Evolutionary conservation across 1,284 basidiomycete genomes (phyloP).

Genomic region (Melanopsichium pennsylvanicum): DNA sequence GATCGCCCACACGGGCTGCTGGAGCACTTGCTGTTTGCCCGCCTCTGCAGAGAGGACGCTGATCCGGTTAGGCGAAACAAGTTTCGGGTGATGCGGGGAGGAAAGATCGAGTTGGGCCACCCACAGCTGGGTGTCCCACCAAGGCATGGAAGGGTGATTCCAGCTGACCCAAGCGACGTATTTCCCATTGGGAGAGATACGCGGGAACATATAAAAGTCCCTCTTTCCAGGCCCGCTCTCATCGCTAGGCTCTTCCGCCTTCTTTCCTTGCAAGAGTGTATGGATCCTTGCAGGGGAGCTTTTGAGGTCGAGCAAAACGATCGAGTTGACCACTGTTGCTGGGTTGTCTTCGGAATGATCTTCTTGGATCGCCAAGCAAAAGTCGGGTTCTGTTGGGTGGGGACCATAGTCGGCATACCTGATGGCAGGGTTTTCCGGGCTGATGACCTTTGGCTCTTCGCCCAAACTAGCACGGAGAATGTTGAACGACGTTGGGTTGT

Average conservation of each 20-base stretch:
- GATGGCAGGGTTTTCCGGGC: slow-evolving; percentile 74
- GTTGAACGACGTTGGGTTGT: slow-evolving; percentile 37
- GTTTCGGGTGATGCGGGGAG: slow-evolving; percentile 6
- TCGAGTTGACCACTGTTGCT: slow-evolving; percentile 71
- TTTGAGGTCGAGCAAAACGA: slow-evolving; percentile 71
- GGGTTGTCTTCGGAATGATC: slow-evolving; percentile 75
- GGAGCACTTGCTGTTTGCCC: slow-evolving; percentile 48
- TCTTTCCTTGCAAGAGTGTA: slow-evolving; percentile 44
- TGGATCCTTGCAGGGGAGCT: slow-evolving; percentile 16
- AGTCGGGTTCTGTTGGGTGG: slow-evolving; percentile 66
- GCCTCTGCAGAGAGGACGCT: slow-evolving; percentile 11
- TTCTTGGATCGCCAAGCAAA: slow-evolving; percentile 72
- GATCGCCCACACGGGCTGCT: slow-evolving; percentile 70
- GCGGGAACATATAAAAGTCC: slow-evolving; percentile 74
- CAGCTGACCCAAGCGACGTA: slow-evolving; percentile 77
- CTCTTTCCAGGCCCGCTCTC: slow-evolving; percentile 67
- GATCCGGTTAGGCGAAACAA: slow-evolving; percentile 18
- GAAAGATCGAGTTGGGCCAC: slow-evolving; percentile 68
- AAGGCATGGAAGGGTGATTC: slow-evolving; percentile 80
- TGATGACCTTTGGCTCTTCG: slow-evolving; percentile 70
- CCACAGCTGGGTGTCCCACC: slow-evolving; percentile 75
- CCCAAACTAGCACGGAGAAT: slow-evolving; percentile 15
- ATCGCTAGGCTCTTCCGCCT: slow-evolving; percentile 64
- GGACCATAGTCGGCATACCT: slow-evolving; percentile 67
- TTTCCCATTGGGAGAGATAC: slow-evolving; percentile 75